Conservation (phyloP, 129 eudicot genomes). For the Flaveria brownii region DNA sequence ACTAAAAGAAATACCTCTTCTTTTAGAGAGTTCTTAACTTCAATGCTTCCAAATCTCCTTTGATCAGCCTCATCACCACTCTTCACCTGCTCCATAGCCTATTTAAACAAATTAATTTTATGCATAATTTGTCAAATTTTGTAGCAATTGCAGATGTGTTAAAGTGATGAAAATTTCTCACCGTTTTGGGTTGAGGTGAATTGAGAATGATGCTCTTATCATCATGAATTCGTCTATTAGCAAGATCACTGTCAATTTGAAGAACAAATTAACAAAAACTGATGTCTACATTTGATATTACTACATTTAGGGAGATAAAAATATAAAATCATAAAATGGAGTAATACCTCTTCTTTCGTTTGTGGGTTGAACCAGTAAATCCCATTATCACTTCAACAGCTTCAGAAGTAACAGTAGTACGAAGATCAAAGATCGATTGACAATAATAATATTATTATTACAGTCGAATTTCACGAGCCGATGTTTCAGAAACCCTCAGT, state of each 20-base stretch:
- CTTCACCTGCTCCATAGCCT: conserved; percentile 45
- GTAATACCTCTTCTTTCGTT: conserved; percentile 38
- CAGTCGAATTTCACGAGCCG: conserved; percentile 5
- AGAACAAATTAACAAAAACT: conserved; percentile 4
- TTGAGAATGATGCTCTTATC: conserved; percentile 36
- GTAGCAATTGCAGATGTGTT: background rate
- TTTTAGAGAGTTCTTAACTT: conserved; percentile 44
- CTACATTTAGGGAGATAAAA: background rate
- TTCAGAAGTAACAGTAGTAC: conserved; percentile 14
- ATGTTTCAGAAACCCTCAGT: conserved; percentile 11
- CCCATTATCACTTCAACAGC: conserved; percentile 38
- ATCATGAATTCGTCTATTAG: conserved; percentile 35
- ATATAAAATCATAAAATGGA: no score
- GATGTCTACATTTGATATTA: conserved; percentile 23
- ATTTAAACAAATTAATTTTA: conserved; percentile 19
- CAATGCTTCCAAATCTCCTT: conserved; percentile 37
- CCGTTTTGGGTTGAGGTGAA: conserved; percentile 38
- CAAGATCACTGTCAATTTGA: conserved; percentile 44
- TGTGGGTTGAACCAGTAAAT: conserved; percentile 34
- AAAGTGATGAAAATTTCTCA: conserved; percentile 19
- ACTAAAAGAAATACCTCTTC: conserved; percentile 45
- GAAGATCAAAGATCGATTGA: conserved; percentile 10
- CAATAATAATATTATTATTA: background rate
- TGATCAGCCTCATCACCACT: conserved; percentile 31
- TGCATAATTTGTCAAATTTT: background rate